Conservation (phyloP, 805 yeast species). For the Spathaspora boniae region DNA sequence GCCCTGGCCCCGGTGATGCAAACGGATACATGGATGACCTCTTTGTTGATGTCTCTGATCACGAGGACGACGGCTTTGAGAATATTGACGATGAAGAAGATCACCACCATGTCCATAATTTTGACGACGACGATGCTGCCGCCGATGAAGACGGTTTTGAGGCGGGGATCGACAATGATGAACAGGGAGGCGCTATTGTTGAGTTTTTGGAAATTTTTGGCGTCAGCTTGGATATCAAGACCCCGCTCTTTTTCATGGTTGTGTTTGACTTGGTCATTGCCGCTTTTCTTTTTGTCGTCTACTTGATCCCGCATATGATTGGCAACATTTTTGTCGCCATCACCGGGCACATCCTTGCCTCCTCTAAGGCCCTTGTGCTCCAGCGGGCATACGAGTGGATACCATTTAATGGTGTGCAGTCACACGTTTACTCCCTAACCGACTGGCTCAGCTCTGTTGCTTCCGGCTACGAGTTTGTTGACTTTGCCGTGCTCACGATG, state of each 20-base stretch:
- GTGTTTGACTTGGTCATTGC: conserved; percentile 30
- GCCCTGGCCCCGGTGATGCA: too few relatives aligned
- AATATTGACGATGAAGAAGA: conserved; percentile 10
- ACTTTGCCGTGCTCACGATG: conserved; percentile 11
- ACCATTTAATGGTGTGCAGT: too few relatives aligned
- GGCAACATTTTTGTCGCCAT: conserved; percentile 28
- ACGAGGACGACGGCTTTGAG: neutral
- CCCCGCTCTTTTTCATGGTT: conserved; percentile 33
- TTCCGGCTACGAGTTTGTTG: conserved; percentile 13
- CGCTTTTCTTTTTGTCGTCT: conserved; percentile 38
- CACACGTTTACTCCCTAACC: neutral
- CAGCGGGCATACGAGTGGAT: too few relatives aligned
- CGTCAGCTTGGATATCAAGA: conserved; percentile 27
- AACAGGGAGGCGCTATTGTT: conserved; percentile 18
- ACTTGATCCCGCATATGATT: conserved; percentile 45
- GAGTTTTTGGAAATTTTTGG: conserved; percentile 36
- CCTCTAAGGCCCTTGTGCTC: too few relatives aligned
- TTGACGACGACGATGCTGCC: conserved; percentile 9
- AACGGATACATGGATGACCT: too few relatives aligned
- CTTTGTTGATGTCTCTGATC: neutral
- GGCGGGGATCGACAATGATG: conserved; percentile 10
- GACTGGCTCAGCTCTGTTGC: conserved; percentile 2
- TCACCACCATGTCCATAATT: conserved; percentile 5
- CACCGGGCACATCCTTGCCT: conserved; percentile 13
- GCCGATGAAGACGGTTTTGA: conserved; percentile 13